Evolutionary conservation across 1,284 basidiomycete genomes (phyloP).

Genomic region (Pseudozyma flocculosa): DNA sequence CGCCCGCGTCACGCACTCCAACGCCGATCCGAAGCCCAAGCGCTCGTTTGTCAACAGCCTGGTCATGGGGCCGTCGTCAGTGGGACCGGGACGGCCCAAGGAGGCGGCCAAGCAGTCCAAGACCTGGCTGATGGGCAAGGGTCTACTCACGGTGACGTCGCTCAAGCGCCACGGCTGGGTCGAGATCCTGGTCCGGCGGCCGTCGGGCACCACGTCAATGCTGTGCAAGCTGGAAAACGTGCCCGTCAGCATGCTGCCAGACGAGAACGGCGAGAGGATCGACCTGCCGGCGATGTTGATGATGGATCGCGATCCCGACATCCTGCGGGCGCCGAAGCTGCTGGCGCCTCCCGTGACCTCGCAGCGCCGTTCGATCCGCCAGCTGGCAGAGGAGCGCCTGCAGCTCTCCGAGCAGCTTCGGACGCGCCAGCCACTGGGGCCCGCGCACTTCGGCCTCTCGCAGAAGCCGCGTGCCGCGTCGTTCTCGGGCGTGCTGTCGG

Average conservation of each 20-base stretch:
- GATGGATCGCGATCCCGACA: conserved; percentile 66
- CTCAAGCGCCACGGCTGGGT: conserved; percentile 82
- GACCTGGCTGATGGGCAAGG: conserved; percentile 84
- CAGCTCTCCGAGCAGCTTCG: conserved; percentile 36
- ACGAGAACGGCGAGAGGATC: conserved; percentile 63
- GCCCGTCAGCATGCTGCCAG: conserved; percentile 44
- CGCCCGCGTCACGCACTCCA: conserved; percentile 89
- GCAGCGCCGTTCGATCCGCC: conserved; percentile 1
- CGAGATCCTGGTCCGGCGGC: conserved; percentile 79
- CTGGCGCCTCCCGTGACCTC: conserved; percentile 2
- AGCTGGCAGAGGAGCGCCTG: conserved; percentile 25
- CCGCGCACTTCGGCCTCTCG: conserved; percentile 38
- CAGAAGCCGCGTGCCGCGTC: conserved; percentile 65
- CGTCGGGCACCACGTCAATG: conserved; percentile 82
- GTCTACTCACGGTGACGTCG: conserved; percentile 78
- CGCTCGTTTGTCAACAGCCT: conserved; percentile 74
- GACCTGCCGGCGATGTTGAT: conserved; percentile 72
- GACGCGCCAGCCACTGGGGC: conserved; percentile 27
- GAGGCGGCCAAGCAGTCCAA: conserved; percentile 60
- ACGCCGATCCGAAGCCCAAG: conserved; percentile 85
- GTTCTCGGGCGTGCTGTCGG: conserved; percentile 65
- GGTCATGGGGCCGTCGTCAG: conserved; percentile 58
- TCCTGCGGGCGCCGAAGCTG: conserved; percentile 24
- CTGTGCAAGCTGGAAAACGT: conserved; percentile 89
- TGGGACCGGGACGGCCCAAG: conserved; percentile 50